Evolutionary conservation across 768 basidiomycete genomes (phyloP).

Genomic region (Termitomyces bulborhizus): DNA sequence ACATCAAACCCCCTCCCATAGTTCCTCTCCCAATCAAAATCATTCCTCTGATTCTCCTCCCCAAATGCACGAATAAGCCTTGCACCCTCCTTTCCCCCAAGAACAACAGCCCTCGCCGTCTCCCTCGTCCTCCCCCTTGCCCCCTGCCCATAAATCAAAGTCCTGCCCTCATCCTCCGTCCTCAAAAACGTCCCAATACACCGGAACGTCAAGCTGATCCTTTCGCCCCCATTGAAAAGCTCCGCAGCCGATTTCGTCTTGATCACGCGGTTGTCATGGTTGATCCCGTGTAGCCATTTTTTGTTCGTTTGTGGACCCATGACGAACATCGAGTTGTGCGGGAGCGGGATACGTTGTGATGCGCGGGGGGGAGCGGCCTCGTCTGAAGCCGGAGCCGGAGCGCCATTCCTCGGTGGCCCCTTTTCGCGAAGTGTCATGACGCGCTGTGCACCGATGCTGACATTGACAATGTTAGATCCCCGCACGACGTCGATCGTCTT

Average conservation of each 20-base stretch:
- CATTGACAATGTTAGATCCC: conserved; percentile 73
- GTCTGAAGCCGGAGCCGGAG: conserved; percentile 5
- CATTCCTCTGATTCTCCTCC: conserved; percentile 61
- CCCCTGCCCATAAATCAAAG: conserved; percentile 77
- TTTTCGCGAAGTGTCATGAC: conserved; percentile 71
- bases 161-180: conserved; percentile 37
- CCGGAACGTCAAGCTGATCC: conserved; percentile 79
- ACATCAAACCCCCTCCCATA: conserved; percentile 73
- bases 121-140: conserved; percentile 56
- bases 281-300: conserved; percentile 72
- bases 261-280: conserved; percentile 64
- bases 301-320: conserved; percentile 69
- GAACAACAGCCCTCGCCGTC: conserved; percentile 47
- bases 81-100: conserved; percentile 41
- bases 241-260: conserved; percentile 50
- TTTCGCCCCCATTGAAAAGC: conserved; percentile 40
- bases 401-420: conserved; percentile 24
- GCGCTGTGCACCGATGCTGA: conserved; percentile 74
- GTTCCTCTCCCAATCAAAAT: conserved; percentile 61
- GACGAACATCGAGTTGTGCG: conserved; percentile 81
- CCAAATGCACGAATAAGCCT: conserved; percentile 61
- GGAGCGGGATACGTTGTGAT: conserved; percentile 64
- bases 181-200: conserved; percentile 69
- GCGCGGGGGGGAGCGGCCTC: conserved; percentile 6
- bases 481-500: conserved; percentile 79